phyloP scores from a whole-genome alignment of 768 basidiomycete genomes.

The Guyanaporus albipodus region DNA sequence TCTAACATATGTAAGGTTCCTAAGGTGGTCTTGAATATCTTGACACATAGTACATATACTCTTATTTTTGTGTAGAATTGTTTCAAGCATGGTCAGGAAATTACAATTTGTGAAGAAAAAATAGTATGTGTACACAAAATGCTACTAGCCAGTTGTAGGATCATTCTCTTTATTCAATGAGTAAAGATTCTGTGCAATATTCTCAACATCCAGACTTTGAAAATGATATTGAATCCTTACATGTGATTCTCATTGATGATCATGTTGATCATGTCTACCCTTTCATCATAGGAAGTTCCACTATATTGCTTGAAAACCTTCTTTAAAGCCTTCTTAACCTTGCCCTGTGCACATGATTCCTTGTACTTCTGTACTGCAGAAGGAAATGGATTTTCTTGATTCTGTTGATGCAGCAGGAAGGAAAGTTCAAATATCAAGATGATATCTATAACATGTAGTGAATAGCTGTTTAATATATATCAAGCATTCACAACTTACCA shows the following conservation, averaged over 20 bases:
- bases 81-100: no score
- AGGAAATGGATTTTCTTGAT: not conserved
- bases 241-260: not conserved
- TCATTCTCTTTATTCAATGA: no score
- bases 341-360: not conserved
- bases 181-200: no score
- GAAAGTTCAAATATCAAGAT: not conserved
- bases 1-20: no score
- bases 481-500: not conserved
- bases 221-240: not conserved
- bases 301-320: not conserved
- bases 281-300: not conserved
- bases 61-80: no score
- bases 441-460: not conserved
- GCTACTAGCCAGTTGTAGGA: no score
- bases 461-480: not conserved
- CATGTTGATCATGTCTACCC: not conserved
- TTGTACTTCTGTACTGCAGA: not conserved
- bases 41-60: no score
- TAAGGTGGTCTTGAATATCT: no score
- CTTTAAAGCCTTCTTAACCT: not conserved
- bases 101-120: no score
- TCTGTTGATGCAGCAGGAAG: not conserved
- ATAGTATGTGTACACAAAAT: no score
- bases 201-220: no score